Evolutionary conservation across 2,329 filamentous ascomycete genomes (phyloP), one percentile per base, ranked within the genome.

Genomic region (Monosporascus ibericus): DNA sequence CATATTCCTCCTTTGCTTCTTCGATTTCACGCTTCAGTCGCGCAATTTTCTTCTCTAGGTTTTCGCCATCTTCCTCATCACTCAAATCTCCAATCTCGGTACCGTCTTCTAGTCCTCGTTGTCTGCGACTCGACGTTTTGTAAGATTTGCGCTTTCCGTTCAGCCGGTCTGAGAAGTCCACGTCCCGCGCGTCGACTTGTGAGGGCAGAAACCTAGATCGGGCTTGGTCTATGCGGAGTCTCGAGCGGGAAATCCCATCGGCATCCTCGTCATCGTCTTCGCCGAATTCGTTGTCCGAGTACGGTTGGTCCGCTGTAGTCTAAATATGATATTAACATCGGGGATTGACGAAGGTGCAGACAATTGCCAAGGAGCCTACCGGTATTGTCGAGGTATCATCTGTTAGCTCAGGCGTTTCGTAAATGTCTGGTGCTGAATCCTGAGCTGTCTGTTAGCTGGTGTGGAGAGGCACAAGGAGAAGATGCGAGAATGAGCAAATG

Each of bases 351-450:
- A 14, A 42, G 5, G 22, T 15, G 37, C n/a, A 27, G 44, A 6
- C 2, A 39, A n/a, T 17, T 24, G 25, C 40, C 11, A 22, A 8
- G 40, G 46, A 44, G 70, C 81, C 70, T 75, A 92, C 89, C 52
- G 86, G 88, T 52, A 91, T 75, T 47, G 91, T 96, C 22, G 91
- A 95, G 58, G 84, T 88, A 70, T 95, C 92, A 66, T 96, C 90
- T 52, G 88, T 92, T 60, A 96, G 76, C 52, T 95, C 92, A 59
- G 92, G 92, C 17, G 94, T 97, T 72, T 97, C 92, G 76, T 96
- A 97, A 64, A 96, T 90, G 66, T 97, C 94, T 60, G 92, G 92
- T 27, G 92, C 91, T 51, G 87, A 88, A 72, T 96, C 92, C 88
- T 95, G 40, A 36, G 44, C 50, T 30, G 49, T 40, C 50, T 47